A percentile compares a stretch with the other conserved stretches of the same genome.
Conservation (phyloP, 306 rosid genomes). For the Begonia masoniana region DNA sequence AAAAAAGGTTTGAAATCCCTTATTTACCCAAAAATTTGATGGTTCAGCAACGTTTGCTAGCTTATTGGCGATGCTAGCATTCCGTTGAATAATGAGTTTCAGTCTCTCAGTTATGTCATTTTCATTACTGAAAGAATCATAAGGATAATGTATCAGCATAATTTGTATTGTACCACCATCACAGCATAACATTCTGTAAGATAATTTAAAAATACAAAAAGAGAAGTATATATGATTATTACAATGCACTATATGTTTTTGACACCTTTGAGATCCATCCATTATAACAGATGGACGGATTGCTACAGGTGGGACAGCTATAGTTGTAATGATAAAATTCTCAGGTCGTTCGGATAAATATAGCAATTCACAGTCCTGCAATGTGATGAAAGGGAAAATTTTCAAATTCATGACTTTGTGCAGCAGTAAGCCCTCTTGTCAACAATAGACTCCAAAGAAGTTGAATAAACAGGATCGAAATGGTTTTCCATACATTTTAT, state of each 20-base stretch:
- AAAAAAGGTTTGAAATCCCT: slow-evolving; percentile 1
- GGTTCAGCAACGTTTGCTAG: slow-evolving; percentile 30
- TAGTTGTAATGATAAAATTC: slow-evolving; percentile 46
- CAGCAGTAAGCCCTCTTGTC: neutral
- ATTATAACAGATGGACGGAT: slow-evolving; percentile 86
- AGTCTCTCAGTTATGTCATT: slow-evolving; percentile 85
- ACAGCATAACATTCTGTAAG: slow-evolving; percentile 3
- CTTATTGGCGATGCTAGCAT: slow-evolving; percentile 41
- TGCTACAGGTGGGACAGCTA: slow-evolving; percentile 76
- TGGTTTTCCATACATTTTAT: neutral
- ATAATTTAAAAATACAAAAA: neutral
- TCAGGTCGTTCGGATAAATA: slow-evolving; percentile 72
- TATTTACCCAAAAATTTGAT: slow-evolving; percentile 42
- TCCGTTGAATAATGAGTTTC: slow-evolving; percentile 47
- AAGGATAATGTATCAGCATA: slow-evolving; percentile 10
- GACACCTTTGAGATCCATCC: slow-evolving; percentile 68
- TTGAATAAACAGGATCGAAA: neutral
- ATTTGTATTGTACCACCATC: slow-evolving; percentile 1
- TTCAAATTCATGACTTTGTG: neutral
- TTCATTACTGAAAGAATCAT: slow-evolving; percentile 64
- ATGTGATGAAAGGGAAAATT: slow-evolving; percentile 15
- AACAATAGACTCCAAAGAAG: too few relatives aligned
- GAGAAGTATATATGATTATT: neutral
- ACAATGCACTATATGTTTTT: slow-evolving; percentile 3
- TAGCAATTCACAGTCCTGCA: slow-evolving; percentile 82